Evolutionary conservation across 1,284 basidiomycete genomes (phyloP).

Genomic region (Ceratobasidium theobromae): DNA sequence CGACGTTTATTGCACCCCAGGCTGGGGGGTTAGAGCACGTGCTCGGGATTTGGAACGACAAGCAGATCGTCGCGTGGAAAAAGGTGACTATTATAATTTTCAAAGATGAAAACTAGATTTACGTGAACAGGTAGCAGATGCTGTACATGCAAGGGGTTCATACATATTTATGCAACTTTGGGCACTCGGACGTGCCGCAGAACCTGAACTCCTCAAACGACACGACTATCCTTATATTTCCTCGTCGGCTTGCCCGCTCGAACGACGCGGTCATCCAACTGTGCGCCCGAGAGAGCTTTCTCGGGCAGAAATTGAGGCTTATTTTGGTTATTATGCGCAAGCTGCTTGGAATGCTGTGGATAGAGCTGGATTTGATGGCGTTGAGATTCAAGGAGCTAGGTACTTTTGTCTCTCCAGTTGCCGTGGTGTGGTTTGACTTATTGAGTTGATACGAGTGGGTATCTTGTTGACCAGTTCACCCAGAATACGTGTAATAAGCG

Average conservation of each 20-base stretch:
- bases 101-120: no score
- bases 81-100: conserved; percentile 44
- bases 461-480: conserved; percentile 49
- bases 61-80: conserved; percentile 54
- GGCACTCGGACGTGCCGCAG: conserved; percentile 44
- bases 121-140: conserved; percentile 38
- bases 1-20: conserved; percentile 37
- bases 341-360: conserved; percentile 43
- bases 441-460: conserved; percentile 34
- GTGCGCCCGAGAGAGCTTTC: conserved; percentile 27
- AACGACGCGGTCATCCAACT: conserved; percentile 35
- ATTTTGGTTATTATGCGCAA: conserved; percentile 37
- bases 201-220: conserved; percentile 34
- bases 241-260: conserved; percentile 38
- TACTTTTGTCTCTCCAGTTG: not conserved
- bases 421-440: not conserved
- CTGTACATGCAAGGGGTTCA: conserved; percentile 45
- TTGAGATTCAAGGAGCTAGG: conserved; percentile 48
- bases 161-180: conserved; percentile 46
- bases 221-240: conserved; percentile 39
- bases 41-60: conserved; percentile 51
- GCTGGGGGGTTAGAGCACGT: conserved; percentile 47
- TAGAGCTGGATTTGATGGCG: conserved; percentile 52
- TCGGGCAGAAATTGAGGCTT: not conserved
- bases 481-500: conserved; percentile 47